Conservation (phyloP, 2,329 filamentous ascomycete species). For the Sporothrix mexicana region DNA sequence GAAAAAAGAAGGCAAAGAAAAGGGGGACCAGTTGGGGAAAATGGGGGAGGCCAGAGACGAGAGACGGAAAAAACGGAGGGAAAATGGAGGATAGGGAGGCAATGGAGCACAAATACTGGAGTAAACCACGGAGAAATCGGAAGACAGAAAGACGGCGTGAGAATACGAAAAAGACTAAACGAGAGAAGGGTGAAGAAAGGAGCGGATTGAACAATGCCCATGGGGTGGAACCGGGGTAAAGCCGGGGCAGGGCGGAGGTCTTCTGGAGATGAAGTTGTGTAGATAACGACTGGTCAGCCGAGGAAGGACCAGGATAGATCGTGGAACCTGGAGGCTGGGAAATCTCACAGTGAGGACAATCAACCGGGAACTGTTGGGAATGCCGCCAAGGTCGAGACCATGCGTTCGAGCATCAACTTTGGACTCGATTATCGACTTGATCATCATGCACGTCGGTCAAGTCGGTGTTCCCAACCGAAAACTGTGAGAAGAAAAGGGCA, state of each 20-base stretch:
- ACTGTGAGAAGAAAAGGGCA: background rate
- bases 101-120: background rate
- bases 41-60: background rate
- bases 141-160: background rate
- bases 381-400: background rate
- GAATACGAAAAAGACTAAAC: no score
- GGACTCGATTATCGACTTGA: background rate
- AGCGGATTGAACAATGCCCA: background rate
- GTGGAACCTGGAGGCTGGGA: background rate
- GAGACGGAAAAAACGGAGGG: background rate
- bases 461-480: background rate
- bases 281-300: background rate
- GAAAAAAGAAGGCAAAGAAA: background rate
- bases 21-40: background rate
- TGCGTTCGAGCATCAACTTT: background rate
- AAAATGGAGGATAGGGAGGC: background rate
- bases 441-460: conserved; percentile 10
- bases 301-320: background rate
- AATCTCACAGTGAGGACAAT: background rate
- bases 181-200: background rate
- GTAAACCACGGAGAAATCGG: background rate
- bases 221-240: conserved; percentile 1
- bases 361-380: background rate
- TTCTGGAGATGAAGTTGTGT: background rate
- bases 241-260: conserved; percentile 1